Percentiles rank a stretch among this genome's conserved stretches.
Evolutionary conservation across 2,329 filamentous ascomycete genomes (phyloP).

Genomic region (Exserohilum rostratum): DNA sequence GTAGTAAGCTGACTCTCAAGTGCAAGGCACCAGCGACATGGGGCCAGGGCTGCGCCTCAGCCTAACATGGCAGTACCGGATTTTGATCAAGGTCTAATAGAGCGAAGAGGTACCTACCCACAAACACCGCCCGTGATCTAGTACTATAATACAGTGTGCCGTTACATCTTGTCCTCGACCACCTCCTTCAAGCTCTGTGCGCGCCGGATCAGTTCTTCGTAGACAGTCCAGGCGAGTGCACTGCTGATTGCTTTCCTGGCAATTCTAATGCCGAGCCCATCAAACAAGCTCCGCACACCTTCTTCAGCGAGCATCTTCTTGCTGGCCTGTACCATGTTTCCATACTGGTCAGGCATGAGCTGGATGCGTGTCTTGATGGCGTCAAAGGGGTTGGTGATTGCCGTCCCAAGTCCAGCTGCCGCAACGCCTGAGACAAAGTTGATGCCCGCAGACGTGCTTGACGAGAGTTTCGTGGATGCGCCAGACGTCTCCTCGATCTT

Average conservation of each 20-base stretch:
- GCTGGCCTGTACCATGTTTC: conserved; percentile 79
- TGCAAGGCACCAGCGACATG: conserved; percentile 16
- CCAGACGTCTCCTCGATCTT: conserved; percentile 36
- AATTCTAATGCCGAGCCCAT: conserved; percentile 85
- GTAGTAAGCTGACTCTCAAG: conserved; percentile 13
- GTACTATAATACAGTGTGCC: conserved; percentile 12
- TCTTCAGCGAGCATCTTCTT: conserved; percentile 82
- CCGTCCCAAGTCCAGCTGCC: conserved; percentile 82
- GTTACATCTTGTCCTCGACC: conserved; percentile 33
- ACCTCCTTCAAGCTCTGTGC: conserved; percentile 59
- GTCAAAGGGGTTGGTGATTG: conserved; percentile 94
- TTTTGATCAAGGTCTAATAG: background rate
- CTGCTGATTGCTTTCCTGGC: conserved; percentile 89
- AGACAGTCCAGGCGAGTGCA: conserved; percentile 96
- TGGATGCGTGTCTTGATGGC: conserved; percentile 95
- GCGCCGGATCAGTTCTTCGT: conserved; percentile 86
- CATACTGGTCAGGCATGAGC: conserved; percentile 81
- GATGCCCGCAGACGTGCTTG: conserved; percentile 65
- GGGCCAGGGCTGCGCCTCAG: conserved; percentile 10
- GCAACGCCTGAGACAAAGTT: conserved; percentile 85
- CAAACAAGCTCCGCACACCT: conserved; percentile 78
- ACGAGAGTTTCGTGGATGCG: conserved; percentile 31
- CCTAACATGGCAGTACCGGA: background rate
- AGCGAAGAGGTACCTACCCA: conserved; percentile 15
- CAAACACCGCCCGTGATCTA: conserved; percentile 10